Evolutionary conservation across 306 rosid genomes (phyloP).

Genomic region (Dryas drummondii): DNA sequence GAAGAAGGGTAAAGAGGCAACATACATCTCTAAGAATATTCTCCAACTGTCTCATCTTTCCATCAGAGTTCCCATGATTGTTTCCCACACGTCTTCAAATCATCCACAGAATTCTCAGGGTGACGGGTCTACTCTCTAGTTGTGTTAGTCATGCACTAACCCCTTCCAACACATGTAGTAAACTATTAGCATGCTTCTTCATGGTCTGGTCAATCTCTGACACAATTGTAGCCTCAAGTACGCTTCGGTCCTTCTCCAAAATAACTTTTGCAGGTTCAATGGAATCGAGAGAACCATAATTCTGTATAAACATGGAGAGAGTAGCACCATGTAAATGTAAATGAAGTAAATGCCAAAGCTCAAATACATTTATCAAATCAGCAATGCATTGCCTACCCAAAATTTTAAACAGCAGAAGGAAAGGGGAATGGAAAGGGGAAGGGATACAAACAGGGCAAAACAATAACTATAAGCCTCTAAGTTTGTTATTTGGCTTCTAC

Average conservation of each 20-base stretch:
- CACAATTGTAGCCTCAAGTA: constrained; percentile 43
- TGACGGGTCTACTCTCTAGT: constrained; percentile 69
- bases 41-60: constrained; percentile 74
- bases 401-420: neutral
- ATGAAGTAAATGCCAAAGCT: constrained; percentile 12
- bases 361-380: neutral
- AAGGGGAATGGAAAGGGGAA: neutral
- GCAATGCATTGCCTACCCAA: neutral
- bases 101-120: constrained; percentile 76
- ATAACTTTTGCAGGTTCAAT: constrained; percentile 56
- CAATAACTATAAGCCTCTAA: neutral
- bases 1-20: constrained; percentile 8
- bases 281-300: constrained; percentile 67
- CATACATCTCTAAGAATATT: constrained; percentile 82
- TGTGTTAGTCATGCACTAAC: constrained; percentile 77
- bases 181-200: constrained; percentile 66
- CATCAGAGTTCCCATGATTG: constrained; percentile 76
- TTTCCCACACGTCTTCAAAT: constrained; percentile 73
- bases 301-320: constrained; percentile 44
- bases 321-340: constrained; percentile 10
- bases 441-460: neutral
- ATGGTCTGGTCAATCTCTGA: constrained; percentile 75
- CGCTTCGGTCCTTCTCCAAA: constrained; percentile 52
- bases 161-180: constrained; percentile 73
- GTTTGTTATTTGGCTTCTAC: too few species aligned